Evolutionary conservation across 768 basidiomycete species (phyloP).

Genomic region (Phallus indusiatus): DNA sequence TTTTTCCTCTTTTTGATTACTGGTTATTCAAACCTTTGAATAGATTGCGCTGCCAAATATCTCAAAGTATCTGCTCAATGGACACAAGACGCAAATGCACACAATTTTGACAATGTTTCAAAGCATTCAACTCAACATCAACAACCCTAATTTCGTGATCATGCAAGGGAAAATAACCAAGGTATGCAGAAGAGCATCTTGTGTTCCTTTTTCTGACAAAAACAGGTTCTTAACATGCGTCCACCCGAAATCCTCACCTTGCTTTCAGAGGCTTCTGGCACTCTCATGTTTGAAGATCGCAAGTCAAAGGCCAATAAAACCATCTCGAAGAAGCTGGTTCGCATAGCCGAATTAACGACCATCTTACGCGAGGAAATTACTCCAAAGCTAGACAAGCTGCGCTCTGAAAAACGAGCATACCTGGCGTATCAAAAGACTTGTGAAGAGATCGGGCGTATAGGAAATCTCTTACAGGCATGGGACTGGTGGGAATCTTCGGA

Average conservation of each 20-base stretch:
- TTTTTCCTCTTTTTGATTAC: background rate
- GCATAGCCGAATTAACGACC: conserved; percentile 78
- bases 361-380: conserved; percentile 84
- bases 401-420: conserved; percentile 80
- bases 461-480: conserved; percentile 72
- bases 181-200: conserved; percentile 29
- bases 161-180: conserved; percentile 99
- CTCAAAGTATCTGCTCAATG: conserved; percentile 92
- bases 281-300: conserved; percentile 97
- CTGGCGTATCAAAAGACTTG: conserved; percentile 85
- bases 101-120: conserved; percentile 88
- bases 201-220: background rate
- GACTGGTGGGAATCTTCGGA: conserved; percentile 69
- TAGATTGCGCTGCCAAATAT: conserved; percentile 90
- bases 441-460: conserved; percentile 79
- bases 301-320: conserved; percentile 96
- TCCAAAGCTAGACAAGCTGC: conserved; percentile 87
- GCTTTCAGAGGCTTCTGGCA: conserved; percentile 98
- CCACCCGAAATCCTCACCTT: conserved; percentile 96
- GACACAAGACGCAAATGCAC: conserved; percentile 85
- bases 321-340: conserved; percentile 96
- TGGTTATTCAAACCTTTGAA: background rate
- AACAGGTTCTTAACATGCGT: conserved; percentile 89
- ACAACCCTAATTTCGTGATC: conserved; percentile 98
- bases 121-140: conserved; percentile 96